A percentile compares a stretch with the other conserved stretches of the same genome.
These are phyloP conservation scores for Geosmithia putterillii DNA, from an alignment of 2,329 filamentous ascomycete species.

Conservation along the genomic window DNA sequence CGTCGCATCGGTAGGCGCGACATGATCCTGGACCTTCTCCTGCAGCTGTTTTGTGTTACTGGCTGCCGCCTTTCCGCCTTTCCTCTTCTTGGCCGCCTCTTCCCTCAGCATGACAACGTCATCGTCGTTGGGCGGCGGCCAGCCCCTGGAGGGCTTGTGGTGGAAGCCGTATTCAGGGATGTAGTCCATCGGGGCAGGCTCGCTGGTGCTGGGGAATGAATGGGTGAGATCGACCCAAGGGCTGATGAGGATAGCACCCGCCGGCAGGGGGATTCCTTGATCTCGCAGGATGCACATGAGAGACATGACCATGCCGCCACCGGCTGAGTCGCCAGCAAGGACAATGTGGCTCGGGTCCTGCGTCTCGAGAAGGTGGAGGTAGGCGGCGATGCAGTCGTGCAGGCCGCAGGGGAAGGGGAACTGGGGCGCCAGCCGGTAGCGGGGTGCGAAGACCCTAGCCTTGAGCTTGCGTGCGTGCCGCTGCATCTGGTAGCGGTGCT, in stretches of 20 bases:
- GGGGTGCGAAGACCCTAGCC: conserved; percentile 74
- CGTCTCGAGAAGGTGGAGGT: conserved; percentile 66
- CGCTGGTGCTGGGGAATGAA: conserved; percentile 82
- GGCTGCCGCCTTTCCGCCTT: conserved; percentile 3
- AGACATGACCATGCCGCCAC: conserved; percentile 77
- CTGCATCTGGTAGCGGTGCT: conserved; percentile 97
- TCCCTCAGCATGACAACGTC: conserved; percentile 47
- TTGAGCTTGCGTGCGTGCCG: conserved; percentile 89
- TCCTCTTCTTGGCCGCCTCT: conserved; percentile 30
- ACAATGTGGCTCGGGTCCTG: conserved; percentile 76
- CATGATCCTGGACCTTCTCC: conserved; percentile 20
- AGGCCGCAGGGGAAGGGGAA: conserved; percentile 92
- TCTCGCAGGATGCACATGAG: conserved; percentile 74
- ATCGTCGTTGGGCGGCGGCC: conserved; percentile 81
- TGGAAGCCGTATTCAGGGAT: conserved; percentile 82
- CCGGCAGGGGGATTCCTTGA: conserved; percentile 70
- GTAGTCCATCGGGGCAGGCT: conserved; percentile 66
- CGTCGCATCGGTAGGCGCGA: conserved; percentile 11
- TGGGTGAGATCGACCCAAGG: conserved; percentile 96
- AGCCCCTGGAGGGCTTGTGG: conserved; percentile 78
- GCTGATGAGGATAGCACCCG: conserved; percentile 80
- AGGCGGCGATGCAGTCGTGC: conserved; percentile 80
- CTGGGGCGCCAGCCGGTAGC: conserved; percentile 81
- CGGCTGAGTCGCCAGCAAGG: conserved; percentile 84
- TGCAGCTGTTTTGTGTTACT: conserved; percentile 7